A percentile compares a stretch with the other conserved stretches of the same genome.
These are phyloP conservation scores for Carex cristatella DNA, from an alignment of 176 grass and related monocot genomes.

Conservation along the genomic window DNA sequence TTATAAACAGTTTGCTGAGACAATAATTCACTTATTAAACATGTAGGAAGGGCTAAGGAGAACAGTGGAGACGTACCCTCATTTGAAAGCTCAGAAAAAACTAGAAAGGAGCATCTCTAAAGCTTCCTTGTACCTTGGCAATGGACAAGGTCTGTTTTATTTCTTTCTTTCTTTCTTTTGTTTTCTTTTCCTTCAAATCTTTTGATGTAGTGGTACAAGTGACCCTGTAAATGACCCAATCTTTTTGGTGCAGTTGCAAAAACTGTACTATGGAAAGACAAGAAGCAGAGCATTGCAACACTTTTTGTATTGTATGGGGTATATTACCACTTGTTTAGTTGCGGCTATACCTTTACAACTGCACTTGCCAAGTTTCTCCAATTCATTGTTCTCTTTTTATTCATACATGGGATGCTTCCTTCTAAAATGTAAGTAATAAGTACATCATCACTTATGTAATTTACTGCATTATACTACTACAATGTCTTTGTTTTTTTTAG, in stretches of 20 bases:
- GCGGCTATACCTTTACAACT: constrained; percentile 83
- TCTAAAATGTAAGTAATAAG: constrained; percentile 48
- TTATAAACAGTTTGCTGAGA: not conserved
- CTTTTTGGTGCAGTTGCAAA: constrained; percentile 62
- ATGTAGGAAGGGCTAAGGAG: constrained; percentile 82
- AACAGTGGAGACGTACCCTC: constrained; percentile 73
- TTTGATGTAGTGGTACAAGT: not conserved
- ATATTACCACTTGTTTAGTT: constrained; percentile 92
- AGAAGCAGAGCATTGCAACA: constrained; percentile 64
- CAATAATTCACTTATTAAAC: constrained; percentile 14
- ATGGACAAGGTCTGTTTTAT: constrained; percentile 60
- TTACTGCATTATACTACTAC: not conserved
- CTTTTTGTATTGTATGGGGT: constrained; percentile 56
- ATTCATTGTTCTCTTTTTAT: constrained; percentile 66
- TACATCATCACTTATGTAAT: not conserved
- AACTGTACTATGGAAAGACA: constrained; percentile 91
- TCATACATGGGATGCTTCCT: constrained; percentile 83
- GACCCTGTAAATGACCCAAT: not conserved
- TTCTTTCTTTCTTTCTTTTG: not conserved
- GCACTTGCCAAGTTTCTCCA: constrained; percentile 83
- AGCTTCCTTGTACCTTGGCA: constrained; percentile 75
- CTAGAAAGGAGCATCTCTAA: constrained; percentile 64
- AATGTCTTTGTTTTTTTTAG: not conserved
- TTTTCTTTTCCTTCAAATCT: not conserved
- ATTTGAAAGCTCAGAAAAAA: constrained; percentile 56